Evolutionary conservation across 345 rosid species (phyloP), one percentile per base, ranked within the genome.

Genomic region (Cardamine resedifolia): DNA sequence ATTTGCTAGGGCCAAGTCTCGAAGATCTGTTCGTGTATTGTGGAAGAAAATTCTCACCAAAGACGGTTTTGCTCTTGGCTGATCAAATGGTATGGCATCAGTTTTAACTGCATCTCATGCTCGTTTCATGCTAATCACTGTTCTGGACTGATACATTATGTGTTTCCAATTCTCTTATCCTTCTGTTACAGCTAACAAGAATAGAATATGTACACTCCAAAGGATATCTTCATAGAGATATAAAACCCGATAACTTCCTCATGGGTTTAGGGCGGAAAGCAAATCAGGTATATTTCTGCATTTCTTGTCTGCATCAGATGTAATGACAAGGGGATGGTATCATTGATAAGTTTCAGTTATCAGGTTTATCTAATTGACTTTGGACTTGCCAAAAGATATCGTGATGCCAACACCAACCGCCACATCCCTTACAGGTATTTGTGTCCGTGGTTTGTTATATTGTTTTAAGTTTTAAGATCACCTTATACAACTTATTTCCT

Each of bases 1-100:
- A 94, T 81, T 86, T 94, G 80, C 81, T 94, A 0, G 98, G 98
- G 15, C 98, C 98, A 6, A 94, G 98, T 75, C 89, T 94, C 8
- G 97, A 94, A 66, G 98, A 94, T 82, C 52, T 94, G 9, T 91
- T 94, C 53, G 91, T 88, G 44, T 94, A 94, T 30, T 91, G 97
- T 71, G 93, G 96, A 68, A 83, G 97, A 73, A 94, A 88, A 65
- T 91, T 94, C 77, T 88, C 96, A 0, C 78, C 90, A 47, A 94
- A 94, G 84, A 91, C 96, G 1, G 98, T 91, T 27, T 66, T 94
- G 67, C 79, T 94, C 83, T 76, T 94, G 81, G 97, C 97, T 80
- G 97, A 89, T 64, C 97, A 94, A 79, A 91, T 91, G 98, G 98
- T 94, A 51, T 51, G 10, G 57, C 45, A 41, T 41, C 7, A 41